These are phyloP conservation scores for Abrus pulchellus DNA, from an alignment of 306 rosid genomes.

Conservation along the genomic window DNA sequence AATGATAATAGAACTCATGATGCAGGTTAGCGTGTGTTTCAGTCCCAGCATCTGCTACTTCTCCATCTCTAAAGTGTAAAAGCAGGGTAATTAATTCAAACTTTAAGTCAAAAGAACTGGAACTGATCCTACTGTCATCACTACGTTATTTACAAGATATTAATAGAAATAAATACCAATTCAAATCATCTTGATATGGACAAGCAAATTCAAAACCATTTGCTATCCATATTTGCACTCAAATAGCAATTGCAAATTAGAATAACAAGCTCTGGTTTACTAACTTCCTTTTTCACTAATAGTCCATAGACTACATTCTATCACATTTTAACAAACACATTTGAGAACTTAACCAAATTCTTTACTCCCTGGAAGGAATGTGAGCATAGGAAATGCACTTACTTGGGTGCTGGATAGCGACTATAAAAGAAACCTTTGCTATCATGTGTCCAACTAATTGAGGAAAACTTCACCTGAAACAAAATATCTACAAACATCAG, in stretches of 20 bases:
- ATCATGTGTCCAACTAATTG: slow-evolving; percentile 91
- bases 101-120: slow-evolving; percentile 25
- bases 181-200: slow-evolving; percentile 2
- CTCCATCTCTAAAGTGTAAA: slow-evolving; percentile 71
- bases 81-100: slow-evolving; percentile 40
- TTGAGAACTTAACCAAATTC: slow-evolving; percentile 1
- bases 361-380: neutral
- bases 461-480: slow-evolving; percentile 89
- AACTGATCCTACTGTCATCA: slow-evolving; percentile 5
- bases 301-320: neutral
- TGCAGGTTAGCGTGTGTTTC: slow-evolving; percentile 85
- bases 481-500: slow-evolving; percentile 12
- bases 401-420: slow-evolving; percentile 96
- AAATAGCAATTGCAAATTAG: slow-evolving; percentile 39
- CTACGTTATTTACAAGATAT: slow-evolving; percentile 22
- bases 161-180: slow-evolving; percentile 1
- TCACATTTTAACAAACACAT: neutral
- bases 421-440: slow-evolving; percentile 91
- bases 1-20: slow-evolving; percentile 86
- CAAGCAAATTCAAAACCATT: slow-evolving; percentile 31
- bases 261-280: neutral
- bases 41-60: slow-evolving; percentile 84
- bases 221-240: neutral
- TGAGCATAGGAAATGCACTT: slow-evolving; percentile 50
- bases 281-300: slow-evolving; percentile 13